phyloP scores from a whole-genome alignment of 208 protist genomes.

The Trypanosoma melophagium region DNA sequence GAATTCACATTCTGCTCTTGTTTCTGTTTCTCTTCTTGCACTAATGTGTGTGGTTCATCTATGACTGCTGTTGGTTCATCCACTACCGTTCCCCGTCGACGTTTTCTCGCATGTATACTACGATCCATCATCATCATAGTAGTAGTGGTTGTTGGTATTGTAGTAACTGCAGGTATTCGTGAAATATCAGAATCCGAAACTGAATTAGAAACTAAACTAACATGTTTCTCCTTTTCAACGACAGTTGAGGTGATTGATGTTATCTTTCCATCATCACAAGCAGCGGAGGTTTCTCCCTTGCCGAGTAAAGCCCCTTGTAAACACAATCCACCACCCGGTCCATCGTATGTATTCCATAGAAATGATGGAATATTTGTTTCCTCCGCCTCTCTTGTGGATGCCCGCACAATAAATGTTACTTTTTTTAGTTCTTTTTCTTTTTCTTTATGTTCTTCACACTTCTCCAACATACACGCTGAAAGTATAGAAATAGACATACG shows the following conservation, averaged over 20 bases:
- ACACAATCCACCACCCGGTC: constrained; percentile 15
- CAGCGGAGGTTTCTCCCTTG: constrained; percentile 4
- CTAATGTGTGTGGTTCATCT: background rate
- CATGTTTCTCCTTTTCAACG: too few relatives aligned
- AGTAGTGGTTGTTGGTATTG: background rate
- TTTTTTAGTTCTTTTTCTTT: background rate
- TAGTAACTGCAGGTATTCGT: background rate
- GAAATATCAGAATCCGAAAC: too few relatives aligned
- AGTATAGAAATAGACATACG: constrained; percentile 10
- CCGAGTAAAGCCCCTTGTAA: constrained; percentile 10
- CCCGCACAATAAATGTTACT: constrained; percentile 25
- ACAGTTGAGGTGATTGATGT: too few relatives aligned
- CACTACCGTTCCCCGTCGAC: constrained; percentile 14
- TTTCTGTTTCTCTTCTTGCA: background rate
- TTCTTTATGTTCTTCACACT: too few relatives aligned
- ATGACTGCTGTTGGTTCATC: constrained; percentile 13
- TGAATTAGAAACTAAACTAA: too few relatives aligned
- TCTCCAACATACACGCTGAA: background rate
- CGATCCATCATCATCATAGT: background rate
- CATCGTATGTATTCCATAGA: constrained; percentile 19
- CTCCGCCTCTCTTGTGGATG: constrained; percentile 23
- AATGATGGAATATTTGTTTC: constrained; percentile 22
- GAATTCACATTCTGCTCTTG: background rate
- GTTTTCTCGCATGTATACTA: constrained; percentile 14
- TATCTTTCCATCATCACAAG: background rate